These are phyloP conservation scores for Phellinidium pouzarii DNA, from an alignment of 1,284 basidiomycete species.

Conservation along the genomic window DNA sequence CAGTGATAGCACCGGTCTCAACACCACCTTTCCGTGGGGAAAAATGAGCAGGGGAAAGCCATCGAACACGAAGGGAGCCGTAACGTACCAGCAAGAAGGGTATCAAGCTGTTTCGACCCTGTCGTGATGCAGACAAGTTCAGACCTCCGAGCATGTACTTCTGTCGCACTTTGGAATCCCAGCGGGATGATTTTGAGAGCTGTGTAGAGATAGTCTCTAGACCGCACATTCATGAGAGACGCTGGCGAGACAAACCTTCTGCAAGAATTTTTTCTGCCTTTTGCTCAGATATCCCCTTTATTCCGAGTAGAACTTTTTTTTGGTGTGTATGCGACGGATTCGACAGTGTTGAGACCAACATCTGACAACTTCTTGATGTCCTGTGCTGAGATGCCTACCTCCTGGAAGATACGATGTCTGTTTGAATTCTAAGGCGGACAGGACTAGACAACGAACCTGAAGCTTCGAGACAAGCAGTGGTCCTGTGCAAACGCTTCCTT, in stretches of 20 bases:
- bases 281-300: slow-evolving; percentile 96
- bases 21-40: slow-evolving; percentile 65
- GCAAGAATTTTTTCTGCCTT: slow-evolving; percentile 96
- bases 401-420: slow-evolving; percentile 31
- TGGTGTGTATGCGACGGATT: slow-evolving; percentile 95
- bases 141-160: slow-evolving; percentile 91
- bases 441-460: slow-evolving; percentile 29
- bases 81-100: slow-evolving; percentile 80
- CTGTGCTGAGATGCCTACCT: slow-evolving; percentile 84
- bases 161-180: slow-evolving; percentile 97
- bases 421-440: slow-evolving; percentile 16
- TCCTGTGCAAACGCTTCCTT: slow-evolving; percentile 53
- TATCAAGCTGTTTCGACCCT: slow-evolving; percentile 93
- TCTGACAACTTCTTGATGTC: slow-evolving; percentile 97
- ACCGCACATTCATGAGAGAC: background rate
- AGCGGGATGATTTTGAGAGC: slow-evolving; percentile 95
- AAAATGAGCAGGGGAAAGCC: background rate
- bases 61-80: background rate
- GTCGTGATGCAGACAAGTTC: slow-evolving; percentile 97
- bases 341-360: slow-evolving; percentile 89
- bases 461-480: slow-evolving; percentile 82
- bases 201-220: slow-evolving; percentile 30
- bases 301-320: slow-evolving; percentile 88
- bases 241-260: slow-evolving; percentile 69
- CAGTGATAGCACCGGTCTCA: slow-evolving; percentile 98